A percentile compares a stretch with the other conserved stretches of the same genome.
Conservation (phyloP, 108 stramenopile genomes). For the Pseudonitzschia multiseries region DNA sequence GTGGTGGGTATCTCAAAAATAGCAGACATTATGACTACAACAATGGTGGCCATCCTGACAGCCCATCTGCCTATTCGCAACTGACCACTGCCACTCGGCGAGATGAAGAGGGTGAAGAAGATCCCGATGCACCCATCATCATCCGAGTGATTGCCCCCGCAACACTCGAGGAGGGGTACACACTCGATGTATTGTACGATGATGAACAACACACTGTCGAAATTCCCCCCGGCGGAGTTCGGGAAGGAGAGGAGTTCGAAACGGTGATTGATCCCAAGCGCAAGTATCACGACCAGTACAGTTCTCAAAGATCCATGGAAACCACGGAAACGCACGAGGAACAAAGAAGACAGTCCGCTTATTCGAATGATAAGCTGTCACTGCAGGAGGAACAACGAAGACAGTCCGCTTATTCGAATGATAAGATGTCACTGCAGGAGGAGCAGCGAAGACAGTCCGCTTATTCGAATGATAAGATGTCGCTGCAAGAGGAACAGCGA, state of each 20-base stretch:
- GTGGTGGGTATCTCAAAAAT: background rate
- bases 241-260: conserved; percentile 57
- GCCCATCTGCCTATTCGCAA: conserved; percentile 11
- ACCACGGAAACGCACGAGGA: background rate
- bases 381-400: conserved; percentile 1
- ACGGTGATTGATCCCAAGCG: conserved; percentile 12
- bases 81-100: conserved; percentile 15
- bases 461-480: background rate
- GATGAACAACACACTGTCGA: conserved; percentile 46
- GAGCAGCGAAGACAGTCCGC: background rate
- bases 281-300: conserved; percentile 5
- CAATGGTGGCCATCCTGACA: background rate
- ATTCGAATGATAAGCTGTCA: background rate
- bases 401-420: background rate
- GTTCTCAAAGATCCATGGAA: background rate
- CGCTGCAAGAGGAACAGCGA: background rate
- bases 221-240: conserved; percentile 63
- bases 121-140: conserved; percentile 1
- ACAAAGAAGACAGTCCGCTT: background rate
- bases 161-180: conserved; percentile 55
- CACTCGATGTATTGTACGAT: conserved; percentile 55
- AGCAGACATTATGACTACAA: background rate
- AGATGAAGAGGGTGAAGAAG: conserved; percentile 6
- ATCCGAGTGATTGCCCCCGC: conserved; percentile 57
- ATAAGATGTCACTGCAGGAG: background rate